Conservation (phyloP, 495 filamentous ascomycete genomes). For the Trichocladium uniseriatum region DNA sequence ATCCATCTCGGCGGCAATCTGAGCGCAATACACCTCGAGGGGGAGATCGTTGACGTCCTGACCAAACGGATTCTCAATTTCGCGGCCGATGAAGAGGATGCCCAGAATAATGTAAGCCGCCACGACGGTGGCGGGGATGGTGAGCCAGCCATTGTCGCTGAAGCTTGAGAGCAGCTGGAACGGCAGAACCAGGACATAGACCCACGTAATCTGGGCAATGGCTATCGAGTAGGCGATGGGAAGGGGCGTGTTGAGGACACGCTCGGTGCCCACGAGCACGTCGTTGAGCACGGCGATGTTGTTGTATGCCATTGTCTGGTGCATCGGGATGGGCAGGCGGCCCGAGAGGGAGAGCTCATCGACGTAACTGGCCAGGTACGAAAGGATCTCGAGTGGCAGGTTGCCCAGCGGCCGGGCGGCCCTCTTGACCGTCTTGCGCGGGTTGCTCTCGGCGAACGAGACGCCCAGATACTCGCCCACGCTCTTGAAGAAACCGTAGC, state of each 20-base stretch:
- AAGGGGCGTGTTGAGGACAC: constrained; percentile 75
- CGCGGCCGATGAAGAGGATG: constrained; percentile 74
- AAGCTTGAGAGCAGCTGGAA: constrained; percentile 65
- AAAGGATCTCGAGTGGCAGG: constrained; percentile 68
- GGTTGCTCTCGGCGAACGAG: constrained; percentile 62
- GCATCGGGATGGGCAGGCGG: constrained; percentile 44
- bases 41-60: constrained; percentile 81
- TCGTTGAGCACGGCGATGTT: constrained; percentile 58
- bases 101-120: constrained; percentile 83
- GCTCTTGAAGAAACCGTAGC: constrained; percentile 49
- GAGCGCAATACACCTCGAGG: constrained; percentile 65
- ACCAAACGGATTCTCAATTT: constrained; percentile 87
- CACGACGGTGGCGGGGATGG: constrained; percentile 74
- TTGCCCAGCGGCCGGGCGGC: constrained; percentile 57
- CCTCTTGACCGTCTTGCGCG: constrained; percentile 60
- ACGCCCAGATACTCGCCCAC: constrained; percentile 62
- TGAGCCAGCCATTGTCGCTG: constrained; percentile 48
- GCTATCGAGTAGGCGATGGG: constrained; percentile 80
- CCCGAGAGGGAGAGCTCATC: constrained; percentile 46
- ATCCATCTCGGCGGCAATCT: constrained; percentile 64
- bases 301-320: constrained; percentile 43
- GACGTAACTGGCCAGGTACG: constrained; percentile 58
- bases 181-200: constrained; percentile 73
- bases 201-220: constrained; percentile 79
- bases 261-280: constrained; percentile 62